phyloP scores from a whole-genome alignment of 768 basidiomycete genomes.

The Trametes cinnabarina region DNA sequence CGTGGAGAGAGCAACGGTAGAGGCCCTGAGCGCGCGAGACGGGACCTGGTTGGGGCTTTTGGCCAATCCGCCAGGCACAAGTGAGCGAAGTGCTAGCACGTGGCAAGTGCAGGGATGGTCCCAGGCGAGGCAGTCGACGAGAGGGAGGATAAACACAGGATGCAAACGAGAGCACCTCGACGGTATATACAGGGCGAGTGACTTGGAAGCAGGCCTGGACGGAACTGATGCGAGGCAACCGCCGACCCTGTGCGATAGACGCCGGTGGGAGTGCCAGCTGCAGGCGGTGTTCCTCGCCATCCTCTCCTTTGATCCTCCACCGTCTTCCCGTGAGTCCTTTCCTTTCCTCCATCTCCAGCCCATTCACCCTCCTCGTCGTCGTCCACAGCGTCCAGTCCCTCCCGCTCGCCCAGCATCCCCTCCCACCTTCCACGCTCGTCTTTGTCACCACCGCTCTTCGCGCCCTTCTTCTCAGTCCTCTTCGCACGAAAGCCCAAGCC shows the following conservation, averaged over 20 bases:
- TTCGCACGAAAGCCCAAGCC: constrained; percentile 13
- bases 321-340: constrained; percentile 11
- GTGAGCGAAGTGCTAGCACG: constrained; percentile 6
- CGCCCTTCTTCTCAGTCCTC: background rate
- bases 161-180: no score
- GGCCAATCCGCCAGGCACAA: background rate
- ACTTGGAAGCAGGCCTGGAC: background rate
- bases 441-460: background rate
- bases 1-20: background rate
- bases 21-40: background rate
- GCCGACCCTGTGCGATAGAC: background rate
- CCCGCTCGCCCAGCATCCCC: constrained; percentile 11
- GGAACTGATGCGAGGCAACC: background rate
- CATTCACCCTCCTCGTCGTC: background rate
- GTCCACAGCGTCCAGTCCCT: background rate
- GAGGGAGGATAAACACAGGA: background rate
- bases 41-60: background rate
- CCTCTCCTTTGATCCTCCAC: constrained; percentile 20
- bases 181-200: no score
- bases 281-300: constrained; percentile 5
- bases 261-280: background rate
- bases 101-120: background rate
- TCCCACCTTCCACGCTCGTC: background rate
- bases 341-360: background rate
- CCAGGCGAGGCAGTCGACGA: background rate